Percentiles rank a stretch among this genome's conserved stretches.
Conservation (phyloP, 352 stramenopile genomes). For the Pythium scleroteichum region DNA sequence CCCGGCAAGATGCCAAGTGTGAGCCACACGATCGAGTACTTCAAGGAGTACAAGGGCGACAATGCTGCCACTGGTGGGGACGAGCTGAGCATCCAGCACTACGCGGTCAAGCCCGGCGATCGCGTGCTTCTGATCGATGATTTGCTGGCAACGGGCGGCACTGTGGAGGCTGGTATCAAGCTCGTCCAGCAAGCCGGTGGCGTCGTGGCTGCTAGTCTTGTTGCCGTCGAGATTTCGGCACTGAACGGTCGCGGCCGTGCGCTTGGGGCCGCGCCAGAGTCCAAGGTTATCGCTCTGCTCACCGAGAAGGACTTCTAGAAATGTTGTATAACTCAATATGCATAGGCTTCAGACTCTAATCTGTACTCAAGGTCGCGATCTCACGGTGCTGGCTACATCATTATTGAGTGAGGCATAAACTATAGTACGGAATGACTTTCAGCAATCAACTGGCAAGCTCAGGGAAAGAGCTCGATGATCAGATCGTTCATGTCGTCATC, state of each 20-base stretch:
- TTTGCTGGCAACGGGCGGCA: slow-evolving; percentile 96
- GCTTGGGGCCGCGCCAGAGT: slow-evolving; percentile 38
- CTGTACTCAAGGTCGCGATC: neutral
- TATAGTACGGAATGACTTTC: slow-evolving; percentile 4
- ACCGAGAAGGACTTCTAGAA: slow-evolving; percentile 69
- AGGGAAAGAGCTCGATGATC: slow-evolving; percentile 25
- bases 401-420: neutral
- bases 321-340: neutral
- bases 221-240: slow-evolving; percentile 93
- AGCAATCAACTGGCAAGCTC: neutral
- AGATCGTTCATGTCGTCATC: slow-evolving; percentile 26
- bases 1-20: slow-evolving; percentile 96
- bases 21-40: slow-evolving; percentile 90
- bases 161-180: slow-evolving; percentile 85
- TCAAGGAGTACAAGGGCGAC: slow-evolving; percentile 93
- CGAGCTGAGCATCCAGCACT: slow-evolving; percentile 84
- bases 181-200: slow-evolving; percentile 88
- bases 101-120: slow-evolving; percentile 72
- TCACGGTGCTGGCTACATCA: neutral
- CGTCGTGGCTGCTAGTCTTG: slow-evolving; percentile 90
- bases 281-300: slow-evolving; percentile 65
- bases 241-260: slow-evolving; percentile 58
- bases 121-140: slow-evolving; percentile 97
- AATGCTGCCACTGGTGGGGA: slow-evolving; percentile 70
- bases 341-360: neutral